Evolutionary conservation across 2,329 filamentous ascomycete species (phyloP).

Genomic region (Monosporascus cannonballus): DNA sequence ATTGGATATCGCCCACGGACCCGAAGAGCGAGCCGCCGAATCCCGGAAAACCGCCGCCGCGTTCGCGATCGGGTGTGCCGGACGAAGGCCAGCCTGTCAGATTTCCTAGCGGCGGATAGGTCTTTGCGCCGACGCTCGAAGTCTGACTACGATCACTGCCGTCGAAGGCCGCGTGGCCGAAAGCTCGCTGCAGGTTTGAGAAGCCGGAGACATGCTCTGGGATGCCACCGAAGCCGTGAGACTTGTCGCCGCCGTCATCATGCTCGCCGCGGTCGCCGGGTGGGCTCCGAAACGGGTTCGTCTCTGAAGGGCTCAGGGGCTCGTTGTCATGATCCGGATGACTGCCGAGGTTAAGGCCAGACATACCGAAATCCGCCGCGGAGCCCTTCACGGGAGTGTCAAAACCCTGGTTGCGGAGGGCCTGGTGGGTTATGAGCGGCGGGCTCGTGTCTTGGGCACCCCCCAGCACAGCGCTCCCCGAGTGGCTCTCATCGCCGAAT

Average conservation of each 20-base stretch:
- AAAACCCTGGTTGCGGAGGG: constrained; percentile 34
- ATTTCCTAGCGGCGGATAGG: constrained; percentile 57
- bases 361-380: constrained; percentile 56
- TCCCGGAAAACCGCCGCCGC: constrained; percentile 46
- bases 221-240: constrained; percentile 47
- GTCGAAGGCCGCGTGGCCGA: constrained; percentile 44
- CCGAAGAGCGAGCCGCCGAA: constrained; percentile 80
- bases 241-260: constrained; percentile 45
- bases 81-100: constrained; percentile 60
- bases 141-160: constrained; percentile 89
- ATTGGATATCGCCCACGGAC: constrained; percentile 71
- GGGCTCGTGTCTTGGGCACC: constrained; percentile 66
- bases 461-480: constrained; percentile 67
- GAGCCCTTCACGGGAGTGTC: constrained; percentile 51
- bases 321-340: constrained; percentile 58
- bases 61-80: constrained; percentile 62
- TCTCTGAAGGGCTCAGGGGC: constrained; percentile 84
- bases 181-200: constrained; percentile 42
- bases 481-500: constrained; percentile 58
- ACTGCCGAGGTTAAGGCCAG: constrained; percentile 50
- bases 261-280: constrained; percentile 65
- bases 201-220: constrained; percentile 41
- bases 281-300: constrained; percentile 93
- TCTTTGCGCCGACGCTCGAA: constrained; percentile 77
- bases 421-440: constrained; percentile 26